A percentile compares a stretch with the other conserved stretches of the same genome.
Conservation (phyloP, 148 eudicot species). For the Rhododendron vialii region DNA sequence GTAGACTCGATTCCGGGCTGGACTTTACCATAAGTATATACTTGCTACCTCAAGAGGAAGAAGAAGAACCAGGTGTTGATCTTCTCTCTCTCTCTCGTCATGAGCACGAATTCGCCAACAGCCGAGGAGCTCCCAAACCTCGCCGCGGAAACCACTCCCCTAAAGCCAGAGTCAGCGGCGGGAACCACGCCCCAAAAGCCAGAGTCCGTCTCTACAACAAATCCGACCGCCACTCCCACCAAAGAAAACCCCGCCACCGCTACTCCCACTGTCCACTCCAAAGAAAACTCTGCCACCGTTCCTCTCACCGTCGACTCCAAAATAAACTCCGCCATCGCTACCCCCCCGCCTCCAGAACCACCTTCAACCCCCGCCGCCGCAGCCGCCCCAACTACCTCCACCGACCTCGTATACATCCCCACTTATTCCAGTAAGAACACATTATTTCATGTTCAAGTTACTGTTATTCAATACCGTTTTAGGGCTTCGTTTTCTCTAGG, state of each 20-base stretch:
- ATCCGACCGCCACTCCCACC: neutral
- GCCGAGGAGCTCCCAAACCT: neutral
- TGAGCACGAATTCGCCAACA: neutral
- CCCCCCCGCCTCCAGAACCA: conserved; percentile 20
- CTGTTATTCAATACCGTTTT: neutral
- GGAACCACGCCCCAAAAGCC: neutral
- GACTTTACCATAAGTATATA: too few species aligned
- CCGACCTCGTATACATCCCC: conserved; percentile 55
- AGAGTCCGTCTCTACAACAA: neutral
- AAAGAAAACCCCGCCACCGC: neutral
- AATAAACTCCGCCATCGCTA: conserved; percentile 18
- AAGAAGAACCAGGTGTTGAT: neutral
- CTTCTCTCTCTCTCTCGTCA: neutral
- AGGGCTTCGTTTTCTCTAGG: conserved; percentile 1
- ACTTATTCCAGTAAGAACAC: conserved; percentile 60
- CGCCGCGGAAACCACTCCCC: neutral
- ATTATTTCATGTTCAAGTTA: neutral
- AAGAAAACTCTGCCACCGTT: conserved; percentile 13
- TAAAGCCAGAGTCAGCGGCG: neutral
- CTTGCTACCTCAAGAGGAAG: neutral
- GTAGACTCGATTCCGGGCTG: too few species aligned
- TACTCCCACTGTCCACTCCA: neutral
- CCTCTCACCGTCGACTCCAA: conserved; percentile 14
- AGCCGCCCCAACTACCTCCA: conserved; percentile 14
- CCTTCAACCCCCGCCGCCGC: conserved; percentile 12